Percentiles rank a stretch among this genome's conserved stretches.
Conservation (phyloP, 352 stramenopile genomes). For the Phytophthora nicotianae region DNA sequence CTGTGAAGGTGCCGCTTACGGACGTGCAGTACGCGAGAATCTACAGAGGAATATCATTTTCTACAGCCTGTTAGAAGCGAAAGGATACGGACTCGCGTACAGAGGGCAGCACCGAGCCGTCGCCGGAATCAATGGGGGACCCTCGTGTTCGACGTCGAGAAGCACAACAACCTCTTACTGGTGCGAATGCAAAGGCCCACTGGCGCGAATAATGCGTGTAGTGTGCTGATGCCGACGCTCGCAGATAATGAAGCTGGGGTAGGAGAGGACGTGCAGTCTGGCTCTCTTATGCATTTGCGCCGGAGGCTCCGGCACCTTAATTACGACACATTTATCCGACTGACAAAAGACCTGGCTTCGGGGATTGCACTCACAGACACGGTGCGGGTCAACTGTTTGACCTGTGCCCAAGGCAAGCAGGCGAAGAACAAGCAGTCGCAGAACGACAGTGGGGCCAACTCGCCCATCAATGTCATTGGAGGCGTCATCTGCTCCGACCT, state of each 20-base stretch:
- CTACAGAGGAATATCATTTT: slow-evolving; percentile 28
- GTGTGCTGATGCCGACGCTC: slow-evolving; percentile 17
- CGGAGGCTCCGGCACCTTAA: slow-evolving; percentile 12
- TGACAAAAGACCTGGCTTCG: slow-evolving; percentile 7
- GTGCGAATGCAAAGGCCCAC: background rate
- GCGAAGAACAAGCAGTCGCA: slow-evolving; percentile 18
- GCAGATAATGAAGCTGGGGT: slow-evolving; percentile 9
- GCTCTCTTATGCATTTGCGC: slow-evolving; percentile 18
- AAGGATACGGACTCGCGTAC: slow-evolving; percentile 7
- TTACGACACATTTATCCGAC: slow-evolving; percentile 17
- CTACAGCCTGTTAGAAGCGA: slow-evolving; percentile 20
- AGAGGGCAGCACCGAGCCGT: slow-evolving; percentile 3
- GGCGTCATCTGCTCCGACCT: too few species aligned
- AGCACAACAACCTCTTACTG: slow-evolving; percentile 13
- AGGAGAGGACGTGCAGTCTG: background rate
- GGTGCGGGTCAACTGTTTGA: background rate
- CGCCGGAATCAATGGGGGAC: background rate
- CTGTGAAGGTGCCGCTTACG: slow-evolving; percentile 13
- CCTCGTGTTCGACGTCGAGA: slow-evolving; percentile 10
- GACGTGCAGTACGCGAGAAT: slow-evolving; percentile 16
- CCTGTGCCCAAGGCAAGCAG: slow-evolving; percentile 16
- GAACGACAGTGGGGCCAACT: too few species aligned
- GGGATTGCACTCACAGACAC: slow-evolving; percentile 15
- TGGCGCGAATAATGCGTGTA: background rate
- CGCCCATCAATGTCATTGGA: too few species aligned